Percentiles rank a stretch among this genome's conserved stretches.
These are phyloP conservation scores for Cucumis cinereus DNA, from an alignment of 306 rosid genomes.

Conservation along the genomic window DNA sequence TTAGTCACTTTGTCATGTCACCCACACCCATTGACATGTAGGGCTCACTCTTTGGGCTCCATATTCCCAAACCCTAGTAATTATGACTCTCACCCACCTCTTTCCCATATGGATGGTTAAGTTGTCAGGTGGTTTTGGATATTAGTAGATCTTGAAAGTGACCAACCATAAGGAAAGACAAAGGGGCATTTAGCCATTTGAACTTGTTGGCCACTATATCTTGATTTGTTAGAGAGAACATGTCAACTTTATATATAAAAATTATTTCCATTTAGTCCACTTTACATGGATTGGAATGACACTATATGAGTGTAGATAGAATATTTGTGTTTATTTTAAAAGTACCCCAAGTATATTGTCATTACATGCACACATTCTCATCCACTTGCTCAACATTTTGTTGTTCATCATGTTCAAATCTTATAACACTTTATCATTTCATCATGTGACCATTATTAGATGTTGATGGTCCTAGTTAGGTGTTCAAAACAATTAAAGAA, in stretches of 20 bases:
- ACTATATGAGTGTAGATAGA: neutral
- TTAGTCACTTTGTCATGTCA: neutral
- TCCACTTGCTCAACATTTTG: neutral
- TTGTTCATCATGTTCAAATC: neutral
- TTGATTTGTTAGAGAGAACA: neutral
- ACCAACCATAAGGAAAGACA: neutral
- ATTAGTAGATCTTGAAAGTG: too few species aligned
- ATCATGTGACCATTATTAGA: neutral
- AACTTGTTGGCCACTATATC: constrained; percentile 1
- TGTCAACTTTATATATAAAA: neutral
- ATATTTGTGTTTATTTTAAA: neutral
- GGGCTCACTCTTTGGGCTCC: neutral
- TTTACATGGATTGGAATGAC: neutral
- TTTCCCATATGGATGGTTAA: neutral
- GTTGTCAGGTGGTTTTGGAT: neutral
- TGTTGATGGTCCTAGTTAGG: neutral
- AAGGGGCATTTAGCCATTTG: neutral
- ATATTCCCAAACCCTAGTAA: neutral
- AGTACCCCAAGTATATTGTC: neutral
- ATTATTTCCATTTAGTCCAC: neutral
- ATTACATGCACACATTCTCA: neutral
- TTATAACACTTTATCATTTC: neutral
- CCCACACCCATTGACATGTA: neutral
- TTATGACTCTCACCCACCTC: neutral
- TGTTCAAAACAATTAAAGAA: neutral